Evolutionary conservation across 1,139 yeast genomes (phyloP), one percentile per base, ranked within the genome.

Genomic region (Diutina scorzettiae): DNA sequence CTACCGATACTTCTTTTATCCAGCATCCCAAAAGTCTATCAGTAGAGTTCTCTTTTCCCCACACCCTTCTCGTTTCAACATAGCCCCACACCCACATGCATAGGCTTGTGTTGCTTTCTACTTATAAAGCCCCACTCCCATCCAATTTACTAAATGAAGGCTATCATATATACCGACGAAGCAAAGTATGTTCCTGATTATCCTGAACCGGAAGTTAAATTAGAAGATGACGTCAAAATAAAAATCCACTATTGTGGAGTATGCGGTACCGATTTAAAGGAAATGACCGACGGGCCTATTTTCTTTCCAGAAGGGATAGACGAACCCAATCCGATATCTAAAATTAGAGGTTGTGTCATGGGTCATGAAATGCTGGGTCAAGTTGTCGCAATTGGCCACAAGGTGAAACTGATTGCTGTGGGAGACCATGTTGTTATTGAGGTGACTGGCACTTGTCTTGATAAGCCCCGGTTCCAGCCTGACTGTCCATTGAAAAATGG

Each of bases 181-280:
- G 28, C 23, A 19, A 12, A 34, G 3, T 34, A 12, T 9, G 25
- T 21, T 19, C 6, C n/a, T 4, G 39, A 34, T 28, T 34, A 34
- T 17, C 39, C 39, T 23, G 39, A 34, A 14, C 39, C 39, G 2
- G 18, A 34, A 8, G 25, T 34, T 5, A 14, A 12, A 4, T 18
- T 11, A 4, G n/a, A 5, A 8, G 39, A 34, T 14, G 39, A 34
- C 17, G 39, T 34, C 27, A 34, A 34, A n/a, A 17, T 34, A 11
- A 21, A 34, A n/a, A 23, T 34, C 28, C 28, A 23, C 20, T 34
- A 23, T 9, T 34, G 39, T 14, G 39, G 39, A 1, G 17, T 34
- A 2, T 34, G 39, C 16, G 39, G 39, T 16, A 34, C 39, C 19
- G 39, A 34, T n/a, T 21, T 34, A 14, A 34, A 34, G 39, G 39